Conservation (phyloP, 2,329 filamentous ascomycete species). For the Diaporthe citri region DNA sequence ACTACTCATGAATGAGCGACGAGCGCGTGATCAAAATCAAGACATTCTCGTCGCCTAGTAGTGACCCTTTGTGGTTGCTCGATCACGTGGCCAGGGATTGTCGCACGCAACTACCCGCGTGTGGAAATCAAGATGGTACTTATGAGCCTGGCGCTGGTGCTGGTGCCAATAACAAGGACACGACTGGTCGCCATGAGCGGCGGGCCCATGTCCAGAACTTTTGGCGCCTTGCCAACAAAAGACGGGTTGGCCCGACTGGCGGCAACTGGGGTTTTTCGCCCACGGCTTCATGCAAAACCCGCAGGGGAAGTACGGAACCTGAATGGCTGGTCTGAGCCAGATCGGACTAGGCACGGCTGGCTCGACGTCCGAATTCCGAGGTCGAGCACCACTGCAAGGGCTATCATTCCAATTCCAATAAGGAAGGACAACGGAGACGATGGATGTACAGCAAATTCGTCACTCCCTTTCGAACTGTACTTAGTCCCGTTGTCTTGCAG, state of each 20-base stretch:
- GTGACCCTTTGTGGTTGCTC: not conserved
- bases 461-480: too few relatives aligned
- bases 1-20: not conserved
- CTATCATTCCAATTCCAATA: too few relatives aligned
- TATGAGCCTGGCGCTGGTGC: not conserved
- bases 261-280: too few relatives aligned
- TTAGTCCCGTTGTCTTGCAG: too few relatives aligned
- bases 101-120: not conserved
- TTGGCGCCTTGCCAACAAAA: not conserved
- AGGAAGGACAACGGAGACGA: too few relatives aligned
- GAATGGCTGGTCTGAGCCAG: not conserved
- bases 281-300: not conserved
- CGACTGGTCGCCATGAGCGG: not conserved
- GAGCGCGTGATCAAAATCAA: not conserved
- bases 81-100: not conserved
- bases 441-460: too few relatives aligned
- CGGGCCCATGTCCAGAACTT: not conserved
- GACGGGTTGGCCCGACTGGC: not conserved
- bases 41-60: not conserved
- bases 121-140: not conserved
- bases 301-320: not conserved
- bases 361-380: not conserved
- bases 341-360: not conserved
- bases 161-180: not conserved
- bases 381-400: too few relatives aligned